phyloP scores from a whole-genome alignment of 1,284 basidiomycete species.

The Ustilago tritici region DNA sequence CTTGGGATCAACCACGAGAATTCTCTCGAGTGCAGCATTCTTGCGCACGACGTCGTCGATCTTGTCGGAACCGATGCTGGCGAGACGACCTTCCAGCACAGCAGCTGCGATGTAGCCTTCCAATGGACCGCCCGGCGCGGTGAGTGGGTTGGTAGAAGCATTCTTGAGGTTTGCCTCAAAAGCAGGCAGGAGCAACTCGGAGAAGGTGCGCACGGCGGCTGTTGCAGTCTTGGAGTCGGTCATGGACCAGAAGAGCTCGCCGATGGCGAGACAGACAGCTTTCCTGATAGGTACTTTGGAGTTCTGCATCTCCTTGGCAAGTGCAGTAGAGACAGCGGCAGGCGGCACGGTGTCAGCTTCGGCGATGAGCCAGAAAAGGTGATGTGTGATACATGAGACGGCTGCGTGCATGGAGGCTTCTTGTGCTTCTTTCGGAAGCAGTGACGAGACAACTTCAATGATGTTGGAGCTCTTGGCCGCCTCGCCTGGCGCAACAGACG shows the following conservation, averaged over 20 bases:
- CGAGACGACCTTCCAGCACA: slow-evolving; percentile 46
- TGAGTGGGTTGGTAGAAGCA: slow-evolving; percentile 58
- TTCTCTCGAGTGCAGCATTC: slow-evolving; percentile 44
- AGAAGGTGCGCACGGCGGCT: slow-evolving; percentile 42
- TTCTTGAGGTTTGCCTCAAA: slow-evolving; percentile 61
- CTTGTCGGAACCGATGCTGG: slow-evolving; percentile 44
- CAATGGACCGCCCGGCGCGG: slow-evolving; percentile 58
- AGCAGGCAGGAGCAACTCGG: slow-evolving; percentile 58
- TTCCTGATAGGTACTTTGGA: slow-evolving; percentile 57
- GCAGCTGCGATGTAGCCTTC: slow-evolving; percentile 64
- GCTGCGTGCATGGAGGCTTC: slow-evolving; percentile 57
- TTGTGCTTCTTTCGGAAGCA: slow-evolving; percentile 62
- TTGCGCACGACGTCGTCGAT: slow-evolving; percentile 35
- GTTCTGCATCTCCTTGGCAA: slow-evolving; percentile 61
- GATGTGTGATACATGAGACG: slow-evolving; percentile 43
- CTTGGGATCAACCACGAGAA: slow-evolving; percentile 55
- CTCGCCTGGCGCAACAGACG: slow-evolving; percentile 29
- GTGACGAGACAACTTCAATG: slow-evolving; percentile 40
- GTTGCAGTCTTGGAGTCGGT: slow-evolving; percentile 13
- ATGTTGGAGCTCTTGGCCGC: slow-evolving; percentile 35
- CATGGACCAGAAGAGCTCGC: slow-evolving; percentile 52
- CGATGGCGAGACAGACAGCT: slow-evolving; percentile 53
- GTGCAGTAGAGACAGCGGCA: slow-evolving; percentile 36
- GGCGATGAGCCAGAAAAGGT: slow-evolving; percentile 39
- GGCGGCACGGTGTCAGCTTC: slow-evolving; percentile 24